Evolutionary conservation across 306 rosid genomes (phyloP).

Genomic region (Coriaria nepalensis): DNA sequence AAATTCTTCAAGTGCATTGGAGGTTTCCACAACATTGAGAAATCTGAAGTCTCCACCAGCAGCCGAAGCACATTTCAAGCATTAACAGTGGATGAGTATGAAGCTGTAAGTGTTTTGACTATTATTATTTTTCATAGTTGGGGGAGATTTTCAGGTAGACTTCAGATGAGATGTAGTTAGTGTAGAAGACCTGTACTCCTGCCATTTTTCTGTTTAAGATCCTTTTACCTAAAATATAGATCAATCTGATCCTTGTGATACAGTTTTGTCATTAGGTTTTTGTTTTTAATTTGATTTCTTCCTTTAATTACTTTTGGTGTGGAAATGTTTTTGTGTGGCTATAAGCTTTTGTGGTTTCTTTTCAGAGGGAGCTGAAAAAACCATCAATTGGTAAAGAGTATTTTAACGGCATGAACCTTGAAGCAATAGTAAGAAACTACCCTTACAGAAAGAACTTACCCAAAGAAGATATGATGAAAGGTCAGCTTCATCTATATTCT

Average conservation of each 20-base stretch:
- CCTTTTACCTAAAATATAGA: conserved; percentile 1
- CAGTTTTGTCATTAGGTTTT: conserved; percentile 1
- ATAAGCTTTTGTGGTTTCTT: conserved; percentile 26
- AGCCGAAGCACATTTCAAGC: conserved; percentile 64
- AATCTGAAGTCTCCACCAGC: conserved; percentile 32
- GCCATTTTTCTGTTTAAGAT: conserved; percentile 3
- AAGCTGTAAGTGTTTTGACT: conserved; percentile 57
- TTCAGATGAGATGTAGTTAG: background rate
- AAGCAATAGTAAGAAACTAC: conserved; percentile 72
- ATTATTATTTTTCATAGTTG: background rate
- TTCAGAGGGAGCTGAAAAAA: conserved; percentile 85
- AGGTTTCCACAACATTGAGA: conserved; percentile 53
- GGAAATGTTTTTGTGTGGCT: conserved; percentile 7
- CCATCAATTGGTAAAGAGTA: conserved; percentile 89
- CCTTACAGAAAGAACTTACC: conserved; percentile 86
- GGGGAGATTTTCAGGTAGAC: background rate
- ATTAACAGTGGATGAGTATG: conserved; percentile 83
- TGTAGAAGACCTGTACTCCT: background rate
- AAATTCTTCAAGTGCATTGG: conserved; percentile 82
- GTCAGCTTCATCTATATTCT: conserved; percentile 34
- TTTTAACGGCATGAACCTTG: conserved; percentile 81
- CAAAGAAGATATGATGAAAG: conserved; percentile 71
- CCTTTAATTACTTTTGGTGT: background rate
- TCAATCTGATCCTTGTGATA: background rate
- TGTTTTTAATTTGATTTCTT: background rate